Conservation (phyloP, 768 basidiomycete species). For the Candolleomyces aberdarensis region DNA sequence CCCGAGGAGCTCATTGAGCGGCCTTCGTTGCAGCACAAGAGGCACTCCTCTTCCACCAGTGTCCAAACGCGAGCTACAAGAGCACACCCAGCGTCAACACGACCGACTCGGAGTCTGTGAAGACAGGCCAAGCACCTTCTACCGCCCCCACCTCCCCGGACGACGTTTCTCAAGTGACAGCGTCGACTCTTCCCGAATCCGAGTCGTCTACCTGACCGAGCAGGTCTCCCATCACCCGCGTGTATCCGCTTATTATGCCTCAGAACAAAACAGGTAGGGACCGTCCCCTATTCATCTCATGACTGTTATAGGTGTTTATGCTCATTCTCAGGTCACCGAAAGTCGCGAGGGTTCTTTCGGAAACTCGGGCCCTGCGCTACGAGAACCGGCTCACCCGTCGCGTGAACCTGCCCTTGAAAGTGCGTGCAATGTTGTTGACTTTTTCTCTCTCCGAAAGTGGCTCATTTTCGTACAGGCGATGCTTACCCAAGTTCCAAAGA, state of each 20-base stretch:
- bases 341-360: too few relatives aligned
- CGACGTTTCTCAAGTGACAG: conserved; percentile 35
- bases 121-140: conserved; percentile 40
- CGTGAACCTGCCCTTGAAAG: too few relatives aligned
- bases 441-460: too few relatives aligned
- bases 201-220: conserved; percentile 83
- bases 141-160: conserved; percentile 53
- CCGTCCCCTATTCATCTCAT: too few relatives aligned
- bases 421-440: too few relatives aligned
- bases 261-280: too few relatives aligned
- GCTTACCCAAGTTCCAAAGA: too few relatives aligned
- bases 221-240: conserved; percentile 98
- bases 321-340: too few relatives aligned
- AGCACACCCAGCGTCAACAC: conserved; percentile 49
- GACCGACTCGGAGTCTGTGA: conserved; percentile 53
- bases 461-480: too few relatives aligned
- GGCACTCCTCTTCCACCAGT: conserved; percentile 42
- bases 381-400: too few relatives aligned
- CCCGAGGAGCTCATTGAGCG: conserved; percentile 43
- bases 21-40: conserved; percentile 42
- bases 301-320: too few relatives aligned
- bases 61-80: conserved; percentile 38
- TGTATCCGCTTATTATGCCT: conserved; percentile 78
- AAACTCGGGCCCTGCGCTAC: too few relatives aligned
- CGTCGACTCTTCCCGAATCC: conserved; percentile 36